Evolutionary conservation across 305 asterid species (phyloP).

Genomic region (Vinca major): DNA sequence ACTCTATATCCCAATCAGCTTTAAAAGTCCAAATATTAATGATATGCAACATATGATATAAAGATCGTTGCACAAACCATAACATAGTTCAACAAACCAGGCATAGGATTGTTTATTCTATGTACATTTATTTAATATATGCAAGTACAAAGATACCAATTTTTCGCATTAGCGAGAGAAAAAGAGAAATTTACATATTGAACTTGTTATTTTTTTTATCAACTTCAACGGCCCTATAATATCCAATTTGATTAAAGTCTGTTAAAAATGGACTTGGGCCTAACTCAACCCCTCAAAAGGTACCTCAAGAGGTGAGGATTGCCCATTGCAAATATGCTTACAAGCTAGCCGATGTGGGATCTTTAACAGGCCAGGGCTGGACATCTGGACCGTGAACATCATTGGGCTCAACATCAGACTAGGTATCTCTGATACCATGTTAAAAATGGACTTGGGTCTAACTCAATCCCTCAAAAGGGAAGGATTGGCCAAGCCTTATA

Average conservation of each 20-base stretch:
- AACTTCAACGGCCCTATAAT: not conserved
- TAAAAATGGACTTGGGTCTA: too few species aligned
- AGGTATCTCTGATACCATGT: too few species aligned
- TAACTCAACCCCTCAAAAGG: too few species aligned
- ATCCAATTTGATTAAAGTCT: not conserved
- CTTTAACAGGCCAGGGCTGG: too few species aligned
- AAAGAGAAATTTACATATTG: not conserved
- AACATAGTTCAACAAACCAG: not conserved
- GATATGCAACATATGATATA: not conserved
- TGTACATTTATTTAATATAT: not conserved
- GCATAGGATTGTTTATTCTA: not conserved
- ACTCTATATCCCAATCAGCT: not conserved
- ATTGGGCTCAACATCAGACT: too few species aligned
- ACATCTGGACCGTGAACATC: too few species aligned
- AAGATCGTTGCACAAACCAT: not conserved
- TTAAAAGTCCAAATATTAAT: not conserved
- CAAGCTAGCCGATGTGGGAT: too few species aligned
- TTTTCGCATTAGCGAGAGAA: not conserved
- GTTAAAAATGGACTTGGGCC: too few species aligned
- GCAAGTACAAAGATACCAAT: not conserved
- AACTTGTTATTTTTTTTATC: not conserved
- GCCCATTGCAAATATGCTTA: too few species aligned
- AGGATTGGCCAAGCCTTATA: too few species aligned
- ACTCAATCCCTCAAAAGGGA: too few species aligned
- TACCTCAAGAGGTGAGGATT: too few species aligned